These are phyloP conservation scores for Coemansia sp. DNA, from an alignment of 192 early-diverging fungal species.

Conservation along the genomic window DNA sequence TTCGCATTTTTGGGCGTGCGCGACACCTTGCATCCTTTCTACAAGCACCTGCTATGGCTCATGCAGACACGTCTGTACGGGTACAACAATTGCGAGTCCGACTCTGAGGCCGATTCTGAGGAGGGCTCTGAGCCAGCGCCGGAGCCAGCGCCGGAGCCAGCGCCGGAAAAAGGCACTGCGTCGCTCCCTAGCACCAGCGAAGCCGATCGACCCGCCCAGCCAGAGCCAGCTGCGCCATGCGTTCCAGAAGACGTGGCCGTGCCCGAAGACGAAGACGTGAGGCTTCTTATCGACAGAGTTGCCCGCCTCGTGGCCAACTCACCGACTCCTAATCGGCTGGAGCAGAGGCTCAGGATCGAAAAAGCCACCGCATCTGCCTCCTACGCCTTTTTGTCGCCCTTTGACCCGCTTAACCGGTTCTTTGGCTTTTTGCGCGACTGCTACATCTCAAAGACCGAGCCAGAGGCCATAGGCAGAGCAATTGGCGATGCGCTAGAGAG, in stretches of 20 bases:
- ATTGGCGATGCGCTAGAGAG: conserved; percentile 2
- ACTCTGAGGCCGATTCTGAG: conserved; percentile 17
- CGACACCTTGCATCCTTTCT: conserved; percentile 64
- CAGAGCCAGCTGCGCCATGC: background rate
- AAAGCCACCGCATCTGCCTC: conserved; percentile 17
- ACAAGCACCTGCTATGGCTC: conserved; percentile 63
- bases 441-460: conserved; percentile 4
- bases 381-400: conserved; percentile 32
- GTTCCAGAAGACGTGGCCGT: conserved; percentile 12
- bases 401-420: conserved; percentile 15
- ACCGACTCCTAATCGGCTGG: conserved; percentile 13
- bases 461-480: conserved; percentile 8
- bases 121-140: background rate
- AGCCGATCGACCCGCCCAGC: background rate
- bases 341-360: conserved; percentile 23
- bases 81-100: conserved; percentile 25
- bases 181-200: background rate
- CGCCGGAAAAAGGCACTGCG: background rate
- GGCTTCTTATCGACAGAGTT: conserved; percentile 24
- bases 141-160: background rate
- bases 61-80: conserved; percentile 60
- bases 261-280: conserved; percentile 12
- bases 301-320: conserved; percentile 25
- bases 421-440: conserved; percentile 39
- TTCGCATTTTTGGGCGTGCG: conserved; percentile 67